Evolutionary conservation across 2,329 filamentous ascomycete genomes (phyloP).

Genomic region (Colletotrichum filicis): DNA sequence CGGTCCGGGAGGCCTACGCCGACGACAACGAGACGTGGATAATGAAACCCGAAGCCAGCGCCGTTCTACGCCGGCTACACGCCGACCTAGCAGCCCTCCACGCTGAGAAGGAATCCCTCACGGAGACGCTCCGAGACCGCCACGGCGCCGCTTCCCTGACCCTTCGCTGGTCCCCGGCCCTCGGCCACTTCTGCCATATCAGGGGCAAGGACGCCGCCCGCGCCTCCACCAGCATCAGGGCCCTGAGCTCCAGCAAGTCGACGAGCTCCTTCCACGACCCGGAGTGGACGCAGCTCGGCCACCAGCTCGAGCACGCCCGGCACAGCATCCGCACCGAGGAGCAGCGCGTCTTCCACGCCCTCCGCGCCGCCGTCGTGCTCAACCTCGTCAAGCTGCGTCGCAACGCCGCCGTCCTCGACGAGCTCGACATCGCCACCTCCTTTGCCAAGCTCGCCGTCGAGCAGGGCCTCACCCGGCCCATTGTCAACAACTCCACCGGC

Average conservation of each 20-base stretch:
- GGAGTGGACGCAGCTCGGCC: slow-evolving; percentile 86
- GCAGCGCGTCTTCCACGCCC: slow-evolving; percentile 77
- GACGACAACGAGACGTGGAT: slow-evolving; percentile 71
- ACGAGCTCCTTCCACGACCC: slow-evolving; percentile 87
- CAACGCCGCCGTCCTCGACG: slow-evolving; percentile 91
- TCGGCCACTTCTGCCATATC: slow-evolving; percentile 92
- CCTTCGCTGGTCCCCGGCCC: slow-evolving; percentile 85
- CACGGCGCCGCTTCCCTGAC: slow-evolving; percentile 74
- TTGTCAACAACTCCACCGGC: slow-evolving; percentile 70
- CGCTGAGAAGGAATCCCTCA: slow-evolving; percentile 69
- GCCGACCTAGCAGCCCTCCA: slow-evolving; percentile 69
- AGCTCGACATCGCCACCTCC: slow-evolving; percentile 89
- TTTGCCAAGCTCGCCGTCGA: slow-evolving; percentile 85
- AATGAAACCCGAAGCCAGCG: slow-evolving; percentile 77
- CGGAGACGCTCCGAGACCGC: slow-evolving; percentile 68
- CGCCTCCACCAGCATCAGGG: slow-evolving; percentile 48
- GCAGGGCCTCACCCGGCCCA: slow-evolving; percentile 77
- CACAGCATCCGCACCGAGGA: slow-evolving; percentile 86
- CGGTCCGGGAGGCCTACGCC: slow-evolving; percentile 67
- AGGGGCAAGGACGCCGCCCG: slow-evolving; percentile 79
- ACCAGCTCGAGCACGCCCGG: slow-evolving; percentile 80
- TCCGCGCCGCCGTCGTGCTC: slow-evolving; percentile 81
- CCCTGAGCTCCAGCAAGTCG: slow-evolving; percentile 81
- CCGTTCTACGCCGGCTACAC: slow-evolving; percentile 74
- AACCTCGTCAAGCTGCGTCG: slow-evolving; percentile 88